Evolutionary conservation across 371 early-diverging fungal species (phyloP).

Genomic region (Rhizopus sp.): DNA sequence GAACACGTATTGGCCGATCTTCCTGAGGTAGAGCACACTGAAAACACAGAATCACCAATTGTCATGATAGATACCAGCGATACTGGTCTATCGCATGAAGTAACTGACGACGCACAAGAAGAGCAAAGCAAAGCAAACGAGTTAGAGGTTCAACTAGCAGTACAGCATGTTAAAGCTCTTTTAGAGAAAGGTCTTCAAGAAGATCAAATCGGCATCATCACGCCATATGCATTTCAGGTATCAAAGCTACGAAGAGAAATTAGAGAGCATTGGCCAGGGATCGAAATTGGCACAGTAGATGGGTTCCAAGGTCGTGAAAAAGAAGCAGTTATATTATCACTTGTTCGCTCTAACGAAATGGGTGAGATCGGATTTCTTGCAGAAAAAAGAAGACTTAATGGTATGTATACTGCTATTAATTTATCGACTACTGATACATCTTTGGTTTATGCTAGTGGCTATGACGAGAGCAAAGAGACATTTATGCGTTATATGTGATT

Average conservation of each 20-base stretch:
- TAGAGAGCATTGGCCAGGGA: conserved; percentile 40
- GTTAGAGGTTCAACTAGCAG: conserved; percentile 73
- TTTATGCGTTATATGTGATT: conserved; percentile 85
- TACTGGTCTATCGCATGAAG: conserved; percentile 53
- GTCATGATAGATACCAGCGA: conserved; percentile 81
- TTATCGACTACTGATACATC: background rate
- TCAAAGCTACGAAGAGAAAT: conserved; percentile 42
- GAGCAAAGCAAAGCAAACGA: conserved; percentile 72
- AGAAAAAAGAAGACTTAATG: conserved; percentile 86
- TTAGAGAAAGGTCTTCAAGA: conserved; percentile 63
- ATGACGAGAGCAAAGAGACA: conserved; percentile 92
- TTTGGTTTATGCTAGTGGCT: conserved; percentile 61
- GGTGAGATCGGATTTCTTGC: conserved; percentile 89
- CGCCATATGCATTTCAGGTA: conserved; percentile 87
- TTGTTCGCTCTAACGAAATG: conserved; percentile 84
- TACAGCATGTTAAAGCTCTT: conserved; percentile 62
- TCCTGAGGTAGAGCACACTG: conserved; percentile 53
- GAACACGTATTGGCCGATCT: conserved; percentile 69
- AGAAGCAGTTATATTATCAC: conserved; percentile 84
- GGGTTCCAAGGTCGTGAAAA: conserved; percentile 98
- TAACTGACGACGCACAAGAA: conserved; percentile 56
- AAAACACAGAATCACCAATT: conserved; percentile 63
- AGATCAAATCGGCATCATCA: conserved; percentile 80
- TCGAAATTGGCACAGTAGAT: conserved; percentile 92
- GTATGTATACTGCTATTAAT: conserved; percentile 12